Evolutionary conservation across 2,329 filamentous ascomycete genomes (phyloP).

Genomic region (Claviceps sorghi): DNA sequence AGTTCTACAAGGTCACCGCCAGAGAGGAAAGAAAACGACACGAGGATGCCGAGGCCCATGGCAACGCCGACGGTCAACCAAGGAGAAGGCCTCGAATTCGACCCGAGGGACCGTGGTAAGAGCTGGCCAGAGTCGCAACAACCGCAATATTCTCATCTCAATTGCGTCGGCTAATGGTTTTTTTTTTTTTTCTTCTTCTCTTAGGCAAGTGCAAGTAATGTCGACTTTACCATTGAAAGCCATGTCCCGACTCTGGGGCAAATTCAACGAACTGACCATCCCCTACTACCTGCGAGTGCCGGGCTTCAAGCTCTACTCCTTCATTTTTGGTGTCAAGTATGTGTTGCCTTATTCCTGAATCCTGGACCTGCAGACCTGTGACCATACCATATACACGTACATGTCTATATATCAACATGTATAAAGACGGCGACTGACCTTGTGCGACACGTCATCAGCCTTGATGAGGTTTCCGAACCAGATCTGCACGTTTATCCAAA

Average conservation of each 20-base stretch:
- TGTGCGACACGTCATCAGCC: conserved; percentile 27
- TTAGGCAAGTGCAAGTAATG: conserved; percentile 82
- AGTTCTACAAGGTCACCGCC: conserved; percentile 61
- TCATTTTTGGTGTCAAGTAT: conserved; percentile 73
- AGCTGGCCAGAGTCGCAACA: not conserved
- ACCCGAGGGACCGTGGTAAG: conserved; percentile 70
- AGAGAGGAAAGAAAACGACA: conserved; percentile 37
- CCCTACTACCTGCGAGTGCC: conserved; percentile 79
- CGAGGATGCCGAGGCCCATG: conserved; percentile 31
- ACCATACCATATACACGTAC: not conserved
- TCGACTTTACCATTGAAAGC: conserved; percentile 84
- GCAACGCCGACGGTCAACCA: conserved; percentile 27
- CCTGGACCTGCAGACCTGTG: conserved; percentile 11
- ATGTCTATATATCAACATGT: not conserved
- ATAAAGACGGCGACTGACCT: conserved; percentile 11
- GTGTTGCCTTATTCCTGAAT: conserved; percentile 8
- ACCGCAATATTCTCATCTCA: not conserved
- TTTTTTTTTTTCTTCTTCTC: not conserved
- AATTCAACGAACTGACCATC: conserved; percentile 78
- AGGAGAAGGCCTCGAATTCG: conserved; percentile 49
- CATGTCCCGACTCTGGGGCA: conserved; percentile 76
- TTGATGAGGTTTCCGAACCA: conserved; percentile 74
- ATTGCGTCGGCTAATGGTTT: not conserved
- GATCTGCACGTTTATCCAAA: conserved; percentile 87
- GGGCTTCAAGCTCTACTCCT: conserved; percentile 84